Percentiles rank a stretch among this genome's conserved stretches.
Conservation (phyloP, 2,329 filamentous ascomycete genomes). For the Sordariomycetes sp. region DNA sequence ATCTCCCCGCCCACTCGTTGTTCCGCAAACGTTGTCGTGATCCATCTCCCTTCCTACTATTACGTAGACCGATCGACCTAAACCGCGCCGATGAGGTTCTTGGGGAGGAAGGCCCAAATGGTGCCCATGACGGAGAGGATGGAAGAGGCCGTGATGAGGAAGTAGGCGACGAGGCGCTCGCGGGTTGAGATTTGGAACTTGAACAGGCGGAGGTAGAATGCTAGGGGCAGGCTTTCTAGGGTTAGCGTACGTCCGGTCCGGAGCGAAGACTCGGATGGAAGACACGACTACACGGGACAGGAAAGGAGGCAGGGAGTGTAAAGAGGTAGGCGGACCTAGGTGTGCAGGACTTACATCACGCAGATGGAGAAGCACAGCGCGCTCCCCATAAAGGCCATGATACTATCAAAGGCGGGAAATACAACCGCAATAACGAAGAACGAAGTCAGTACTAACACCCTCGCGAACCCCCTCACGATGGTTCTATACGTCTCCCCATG, state of each 20-base stretch:
- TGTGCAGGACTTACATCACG: constrained; percentile 55
- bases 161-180: constrained; percentile 56
- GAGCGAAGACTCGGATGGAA: background rate
- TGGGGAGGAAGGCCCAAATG: constrained; percentile 77
- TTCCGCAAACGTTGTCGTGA: background rate
- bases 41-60: background rate
- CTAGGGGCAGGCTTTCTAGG: constrained; percentile 48
- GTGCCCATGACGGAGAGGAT: constrained; percentile 66
- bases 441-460: constrained; percentile 51
- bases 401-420: constrained; percentile 70
- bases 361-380: constrained; percentile 90
- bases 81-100: constrained; percentile 50
- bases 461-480: constrained; percentile 30
- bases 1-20: background rate
- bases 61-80: constrained; percentile 8
- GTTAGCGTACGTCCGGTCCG: background rate
- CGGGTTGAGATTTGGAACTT: constrained; percentile 49
- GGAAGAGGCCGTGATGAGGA: constrained; percentile 55
- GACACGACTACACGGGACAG: constrained; percentile 1
- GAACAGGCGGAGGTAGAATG: constrained; percentile 87
- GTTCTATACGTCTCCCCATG: constrained; percentile 31
- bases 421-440: constrained; percentile 62
- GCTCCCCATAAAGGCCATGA: constrained; percentile 84
- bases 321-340: background rate
- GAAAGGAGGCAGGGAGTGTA: background rate